Percentiles rank a stretch among this genome's conserved stretches.
Evolutionary conservation across 495 filamentous ascomycete genomes (phyloP).

Genomic region (Penicillium taxi): DNA sequence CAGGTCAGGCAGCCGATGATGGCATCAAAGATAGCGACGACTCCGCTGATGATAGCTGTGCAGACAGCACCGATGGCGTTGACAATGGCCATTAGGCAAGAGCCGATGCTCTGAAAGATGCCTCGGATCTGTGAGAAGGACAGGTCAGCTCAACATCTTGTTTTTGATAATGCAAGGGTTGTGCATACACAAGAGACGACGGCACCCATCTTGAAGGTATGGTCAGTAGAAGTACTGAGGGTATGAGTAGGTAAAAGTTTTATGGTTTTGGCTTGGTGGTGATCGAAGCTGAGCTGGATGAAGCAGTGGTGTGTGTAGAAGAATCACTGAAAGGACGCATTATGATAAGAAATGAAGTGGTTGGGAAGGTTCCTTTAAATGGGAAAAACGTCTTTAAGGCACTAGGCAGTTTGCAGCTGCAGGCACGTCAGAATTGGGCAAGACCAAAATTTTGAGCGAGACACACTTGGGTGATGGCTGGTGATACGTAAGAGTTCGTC

Average conservation of each 20-base stretch:
- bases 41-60: slow-evolving; percentile 71
- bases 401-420: too few relatives aligned
- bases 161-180: neutral
- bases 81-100: slow-evolving; percentile 74
- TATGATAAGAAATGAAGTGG: slow-evolving; percentile 3
- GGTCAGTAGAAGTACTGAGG: slow-evolving; percentile 4
- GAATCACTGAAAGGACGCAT: slow-evolving; percentile 33
- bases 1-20: slow-evolving; percentile 88
- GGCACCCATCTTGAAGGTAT: slow-evolving; percentile 70
- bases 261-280: slow-evolving; percentile 16
- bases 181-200: slow-evolving; percentile 88
- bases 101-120: slow-evolving; percentile 78
- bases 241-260: slow-evolving; percentile 4
- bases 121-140: slow-evolving; percentile 53
- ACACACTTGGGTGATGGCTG: neutral
- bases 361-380: slow-evolving; percentile 10
- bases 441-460: slow-evolving; percentile 2
- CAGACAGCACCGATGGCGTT: slow-evolving; percentile 70
- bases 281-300: slow-evolving; percentile 18
- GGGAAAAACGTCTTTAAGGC: neutral
- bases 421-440: neutral
- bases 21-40: slow-evolving; percentile 72
- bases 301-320: slow-evolving; percentile 25
- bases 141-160: slow-evolving; percentile 14
- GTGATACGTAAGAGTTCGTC: slow-evolving; percentile 13